Percentiles rank a stretch among this genome's conserved stretches.
Evolutionary conservation across 148 eudicot species (phyloP).

Genomic region (Silene uniflora): DNA sequence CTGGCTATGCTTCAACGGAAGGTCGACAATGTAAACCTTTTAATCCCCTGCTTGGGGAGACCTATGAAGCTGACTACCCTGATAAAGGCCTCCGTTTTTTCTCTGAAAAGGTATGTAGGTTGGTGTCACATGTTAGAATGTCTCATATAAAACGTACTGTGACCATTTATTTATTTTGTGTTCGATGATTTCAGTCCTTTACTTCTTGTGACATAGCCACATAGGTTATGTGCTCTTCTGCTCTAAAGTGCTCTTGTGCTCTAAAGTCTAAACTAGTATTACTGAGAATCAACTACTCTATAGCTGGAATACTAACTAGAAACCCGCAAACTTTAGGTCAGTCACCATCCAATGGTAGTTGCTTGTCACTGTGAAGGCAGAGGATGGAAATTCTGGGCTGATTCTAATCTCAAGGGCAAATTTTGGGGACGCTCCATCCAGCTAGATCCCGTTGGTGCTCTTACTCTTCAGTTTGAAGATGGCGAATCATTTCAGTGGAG

Average conservation of each 20-base stretch:
- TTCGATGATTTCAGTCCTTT: neutral
- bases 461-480: constrained; percentile 82
- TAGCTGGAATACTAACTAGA: constrained; percentile 9
- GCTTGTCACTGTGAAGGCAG: constrained; percentile 93
- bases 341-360: constrained; percentile 93
- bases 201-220: constrained; percentile 11
- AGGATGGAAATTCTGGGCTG: constrained; percentile 96
- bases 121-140: neutral
- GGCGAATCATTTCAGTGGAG: constrained; percentile 94
- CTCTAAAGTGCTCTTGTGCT: neutral
- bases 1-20: constrained; percentile 97
- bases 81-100: constrained; percentile 91
- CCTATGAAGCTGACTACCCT: constrained; percentile 95
- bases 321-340: constrained; percentile 51
- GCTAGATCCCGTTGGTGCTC: constrained; percentile 80
- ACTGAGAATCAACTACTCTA: neutral
- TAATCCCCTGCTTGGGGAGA: constrained; percentile 96
- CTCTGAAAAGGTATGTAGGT: constrained; percentile 76
- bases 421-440: constrained; percentile 98
- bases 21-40: constrained; percentile 99
- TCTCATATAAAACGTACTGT: neutral
- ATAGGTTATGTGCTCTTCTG: neutral
- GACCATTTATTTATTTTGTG: neutral
- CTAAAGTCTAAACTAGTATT: constrained; percentile 5
- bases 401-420: constrained; percentile 90